Evolutionary conservation across 2,329 filamentous ascomycete species (phyloP).

Genomic region (Ascochyta pisi): DNA sequence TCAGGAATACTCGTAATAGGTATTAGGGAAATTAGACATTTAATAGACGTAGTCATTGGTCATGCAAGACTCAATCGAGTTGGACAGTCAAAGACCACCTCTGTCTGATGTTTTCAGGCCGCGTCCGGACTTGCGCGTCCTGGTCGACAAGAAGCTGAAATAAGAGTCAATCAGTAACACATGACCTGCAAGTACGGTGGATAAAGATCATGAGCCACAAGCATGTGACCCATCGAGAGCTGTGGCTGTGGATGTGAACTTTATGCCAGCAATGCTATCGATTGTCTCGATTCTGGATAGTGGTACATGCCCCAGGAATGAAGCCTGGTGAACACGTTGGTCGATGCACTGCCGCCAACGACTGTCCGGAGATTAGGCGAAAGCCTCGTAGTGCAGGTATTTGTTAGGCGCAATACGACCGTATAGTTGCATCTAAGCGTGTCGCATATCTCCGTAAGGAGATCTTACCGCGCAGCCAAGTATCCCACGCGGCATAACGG

Average conservation of each 20-base stretch:
- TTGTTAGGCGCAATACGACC: constrained; percentile 9
- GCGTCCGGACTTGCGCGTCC: constrained; percentile 28
- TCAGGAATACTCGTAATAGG: neutral
- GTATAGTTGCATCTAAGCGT: constrained; percentile 12
- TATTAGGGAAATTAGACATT: neutral
- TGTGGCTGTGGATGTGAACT: constrained; percentile 35
- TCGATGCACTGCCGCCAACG: neutral
- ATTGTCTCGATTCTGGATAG: constrained; percentile 2
- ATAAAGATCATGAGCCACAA: constrained; percentile 17
- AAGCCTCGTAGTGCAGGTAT: constrained; percentile 7
- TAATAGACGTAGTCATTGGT: neutral
- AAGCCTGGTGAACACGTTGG: constrained; percentile 7
- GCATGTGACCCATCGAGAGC: constrained; percentile 28
- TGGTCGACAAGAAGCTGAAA: constrained; percentile 24
- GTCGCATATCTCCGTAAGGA: constrained; percentile 16
- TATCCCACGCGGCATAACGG: neutral
- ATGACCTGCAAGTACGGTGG: constrained; percentile 10
- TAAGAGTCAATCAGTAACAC: constrained; percentile 10
- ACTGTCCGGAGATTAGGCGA: constrained; percentile 11
- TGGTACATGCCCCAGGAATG: neutral
- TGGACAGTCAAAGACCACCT: neutral
- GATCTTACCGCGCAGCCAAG: constrained; percentile 1
- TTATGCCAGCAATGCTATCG: constrained; percentile 3
- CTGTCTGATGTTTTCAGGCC: neutral
- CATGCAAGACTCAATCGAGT: neutral